Evolutionary conservation across 371 early-diverging fungal species (phyloP).

Genomic region (Umbelopsis sp.): DNA sequence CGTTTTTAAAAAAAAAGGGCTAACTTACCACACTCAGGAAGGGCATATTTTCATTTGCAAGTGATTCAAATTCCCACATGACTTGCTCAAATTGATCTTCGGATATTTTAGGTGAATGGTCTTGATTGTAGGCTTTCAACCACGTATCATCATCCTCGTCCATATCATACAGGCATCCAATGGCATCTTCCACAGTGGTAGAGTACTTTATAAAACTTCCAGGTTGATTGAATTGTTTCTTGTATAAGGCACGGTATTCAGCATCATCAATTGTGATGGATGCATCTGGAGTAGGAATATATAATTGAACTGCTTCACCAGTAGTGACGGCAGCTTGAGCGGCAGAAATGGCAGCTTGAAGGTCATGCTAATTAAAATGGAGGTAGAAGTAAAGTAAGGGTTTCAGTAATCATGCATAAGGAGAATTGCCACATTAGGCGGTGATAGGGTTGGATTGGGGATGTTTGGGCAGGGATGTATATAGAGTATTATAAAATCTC

Average conservation of each 20-base stretch:
- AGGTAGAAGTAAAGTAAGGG: conserved; percentile 18
- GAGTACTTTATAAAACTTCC: conserved; percentile 88
- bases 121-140: conserved; percentile 58
- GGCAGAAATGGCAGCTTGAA: conserved; percentile 92
- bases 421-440: conserved; percentile 1
- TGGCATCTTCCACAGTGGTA: conserved; percentile 84
- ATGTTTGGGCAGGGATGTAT: conserved; percentile 16
- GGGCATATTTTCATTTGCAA: conserved; percentile 47
- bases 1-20: no score
- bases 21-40: conserved; percentile 50
- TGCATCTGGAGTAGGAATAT: conserved; percentile 96
- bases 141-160: conserved; percentile 85
- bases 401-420: conserved; percentile 16
- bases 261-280: conserved; percentile 55
- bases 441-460: conserved; percentile 14
- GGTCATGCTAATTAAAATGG: conserved; percentile 82
- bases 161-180: conserved; percentile 84
- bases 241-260: conserved; percentile 72
- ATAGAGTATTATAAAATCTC: conserved; percentile 19
- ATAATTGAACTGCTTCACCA: conserved; percentile 56
- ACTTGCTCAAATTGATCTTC: conserved; percentile 81
- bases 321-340: conserved; percentile 72
- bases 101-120: conserved; percentile 32
- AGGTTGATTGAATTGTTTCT: conserved; percentile 68
- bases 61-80: conserved; percentile 78